phyloP scores from a whole-genome alignment of 129 eudicot genomes.

The Deinandra increscens region DNA sequence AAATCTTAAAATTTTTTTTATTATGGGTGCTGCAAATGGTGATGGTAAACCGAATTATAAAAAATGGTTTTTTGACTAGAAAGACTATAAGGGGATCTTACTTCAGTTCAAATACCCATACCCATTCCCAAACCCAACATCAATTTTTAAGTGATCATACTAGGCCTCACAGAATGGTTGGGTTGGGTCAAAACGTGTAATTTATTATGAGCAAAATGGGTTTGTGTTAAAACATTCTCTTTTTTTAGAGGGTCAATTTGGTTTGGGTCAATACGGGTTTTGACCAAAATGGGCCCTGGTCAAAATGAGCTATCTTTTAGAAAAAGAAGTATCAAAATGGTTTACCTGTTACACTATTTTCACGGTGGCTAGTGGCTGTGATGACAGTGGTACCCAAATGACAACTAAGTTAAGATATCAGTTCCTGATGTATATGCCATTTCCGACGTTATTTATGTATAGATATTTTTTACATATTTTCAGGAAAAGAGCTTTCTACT shows the following conservation, averaged over 20 bases:
- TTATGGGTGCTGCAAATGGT: background rate
- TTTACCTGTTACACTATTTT: background rate
- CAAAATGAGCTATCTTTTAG: background rate
- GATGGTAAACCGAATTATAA: background rate
- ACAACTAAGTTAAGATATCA: background rate
- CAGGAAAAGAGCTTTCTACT: slow-evolving; percentile 64
- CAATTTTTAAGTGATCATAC: background rate
- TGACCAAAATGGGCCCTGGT: background rate
- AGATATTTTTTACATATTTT: background rate
- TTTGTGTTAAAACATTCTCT: too few species aligned
- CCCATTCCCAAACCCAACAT: background rate
- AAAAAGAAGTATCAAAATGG: background rate
- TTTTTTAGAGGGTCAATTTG: too few species aligned
- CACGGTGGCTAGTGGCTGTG: background rate
- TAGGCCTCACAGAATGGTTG: background rate
- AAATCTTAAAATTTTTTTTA: background rate
- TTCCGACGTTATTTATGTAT: background rate
- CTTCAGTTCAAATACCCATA: background rate
- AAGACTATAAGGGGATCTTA: background rate
- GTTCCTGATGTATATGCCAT: background rate
- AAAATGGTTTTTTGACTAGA: background rate
- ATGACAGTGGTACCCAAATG: background rate
- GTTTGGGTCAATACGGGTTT: background rate
- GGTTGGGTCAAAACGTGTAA: background rate
- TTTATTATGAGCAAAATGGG: too few species aligned